Evolutionary conservation across 2,329 filamentous ascomycete species (phyloP).

Genomic region (Epichloe typhina): DNA sequence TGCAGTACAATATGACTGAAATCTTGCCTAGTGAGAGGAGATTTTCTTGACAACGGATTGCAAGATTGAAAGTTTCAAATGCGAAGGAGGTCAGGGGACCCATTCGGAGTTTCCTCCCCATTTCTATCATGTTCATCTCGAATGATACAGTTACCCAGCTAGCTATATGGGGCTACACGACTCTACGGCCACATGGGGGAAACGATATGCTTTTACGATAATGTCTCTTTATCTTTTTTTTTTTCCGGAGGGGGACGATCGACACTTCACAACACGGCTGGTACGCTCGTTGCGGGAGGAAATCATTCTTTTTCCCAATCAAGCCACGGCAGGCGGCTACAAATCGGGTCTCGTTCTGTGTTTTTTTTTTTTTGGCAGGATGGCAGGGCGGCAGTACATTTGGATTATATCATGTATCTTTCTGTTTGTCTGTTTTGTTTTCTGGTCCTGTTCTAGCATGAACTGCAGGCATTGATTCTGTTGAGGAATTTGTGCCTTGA

Average conservation of each 20-base stretch:
- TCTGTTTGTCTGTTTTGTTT: neutral
- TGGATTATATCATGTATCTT: neutral
- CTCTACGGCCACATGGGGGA: neutral
- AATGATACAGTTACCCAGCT: neutral
- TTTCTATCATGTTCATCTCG: neutral
- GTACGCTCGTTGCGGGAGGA: conserved; percentile 2
- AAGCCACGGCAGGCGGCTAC: neutral
- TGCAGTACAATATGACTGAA: neutral
- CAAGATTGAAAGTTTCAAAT: neutral
- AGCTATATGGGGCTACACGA: neutral
- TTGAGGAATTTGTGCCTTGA: neutral
- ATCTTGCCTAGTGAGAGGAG: neutral
- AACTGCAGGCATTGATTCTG: neutral
- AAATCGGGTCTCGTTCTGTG: neutral
- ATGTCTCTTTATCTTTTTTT: conserved; percentile 1
- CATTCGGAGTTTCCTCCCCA: neutral
- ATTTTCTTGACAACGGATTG: neutral
- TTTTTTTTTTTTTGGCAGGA: neutral
- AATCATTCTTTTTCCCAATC: neutral
- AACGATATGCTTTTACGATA: conserved; percentile 6
- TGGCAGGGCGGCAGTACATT: neutral
- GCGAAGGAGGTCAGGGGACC: neutral
- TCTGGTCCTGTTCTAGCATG: neutral
- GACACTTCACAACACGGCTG: conserved; percentile 1
- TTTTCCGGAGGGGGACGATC: neutral